Conservation (phyloP, 495 filamentous ascomycete species). For the Neurospora sp. region DNA sequence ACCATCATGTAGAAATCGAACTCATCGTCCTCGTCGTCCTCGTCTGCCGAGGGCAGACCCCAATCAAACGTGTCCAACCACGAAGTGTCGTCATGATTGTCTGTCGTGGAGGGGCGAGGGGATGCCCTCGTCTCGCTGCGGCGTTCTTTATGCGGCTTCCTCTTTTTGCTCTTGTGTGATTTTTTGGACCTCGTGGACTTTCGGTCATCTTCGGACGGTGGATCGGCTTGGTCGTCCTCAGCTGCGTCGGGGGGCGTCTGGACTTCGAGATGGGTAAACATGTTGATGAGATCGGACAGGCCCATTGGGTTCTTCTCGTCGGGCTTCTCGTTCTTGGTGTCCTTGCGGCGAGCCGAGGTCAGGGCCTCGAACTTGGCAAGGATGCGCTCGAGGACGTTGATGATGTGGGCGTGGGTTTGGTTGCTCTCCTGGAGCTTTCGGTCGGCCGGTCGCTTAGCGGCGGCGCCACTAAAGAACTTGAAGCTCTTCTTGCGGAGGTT, state of each 20-base stretch:
- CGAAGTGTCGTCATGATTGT: neutral
- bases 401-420: constrained; percentile 15
- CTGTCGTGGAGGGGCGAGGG: neutral
- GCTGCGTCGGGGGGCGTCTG: constrained; percentile 2
- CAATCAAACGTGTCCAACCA: constrained; percentile 16
- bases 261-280: constrained; percentile 18
- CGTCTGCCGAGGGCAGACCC: neutral
- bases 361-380: constrained; percentile 12
- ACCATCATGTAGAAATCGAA: constrained; percentile 24
- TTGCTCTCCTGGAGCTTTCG: constrained; percentile 13
- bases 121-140: neutral
- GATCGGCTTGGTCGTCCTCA: neutral
- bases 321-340: neutral
- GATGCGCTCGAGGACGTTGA: constrained; percentile 17
- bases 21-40: constrained; percentile 13
- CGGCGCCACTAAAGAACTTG: constrained; percentile 10
- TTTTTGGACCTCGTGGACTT: neutral
- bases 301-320: neutral
- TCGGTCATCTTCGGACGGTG: constrained; percentile 1
- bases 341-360: neutral
- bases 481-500: constrained; percentile 17
- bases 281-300: constrained; percentile 16
- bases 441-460: constrained; percentile 6
- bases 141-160: constrained; percentile 8
- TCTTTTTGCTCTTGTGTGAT: constrained; percentile 11